phyloP scores from a whole-genome alignment of 1,284 basidiomycete genomes.

The Hymenochaete sp. region DNA sequence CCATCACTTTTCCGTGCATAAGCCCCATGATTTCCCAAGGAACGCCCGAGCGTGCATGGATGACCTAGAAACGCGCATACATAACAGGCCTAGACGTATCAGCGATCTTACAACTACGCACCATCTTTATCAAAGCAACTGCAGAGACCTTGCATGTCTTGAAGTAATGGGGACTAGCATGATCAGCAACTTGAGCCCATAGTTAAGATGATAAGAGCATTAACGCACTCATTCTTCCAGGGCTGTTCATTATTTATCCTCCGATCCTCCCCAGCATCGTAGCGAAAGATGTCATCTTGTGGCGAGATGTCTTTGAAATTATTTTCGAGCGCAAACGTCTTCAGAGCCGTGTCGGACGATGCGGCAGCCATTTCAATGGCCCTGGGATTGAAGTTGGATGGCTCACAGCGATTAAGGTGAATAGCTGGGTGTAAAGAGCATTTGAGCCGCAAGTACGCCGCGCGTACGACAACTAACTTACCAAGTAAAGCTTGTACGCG shows the following conservation, averaged over 20 bases:
- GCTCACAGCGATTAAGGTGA: too few relatives aligned
- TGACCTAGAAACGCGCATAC: slow-evolving; percentile 55
- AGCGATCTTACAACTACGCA: slow-evolving; percentile 26
- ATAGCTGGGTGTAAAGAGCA: too few relatives aligned
- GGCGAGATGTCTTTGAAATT: slow-evolving; percentile 61
- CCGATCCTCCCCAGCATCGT: slow-evolving; percentile 66
- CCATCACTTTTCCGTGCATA: slow-evolving; percentile 95
- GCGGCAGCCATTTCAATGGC: too few relatives aligned
- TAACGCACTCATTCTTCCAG: slow-evolving; percentile 79
- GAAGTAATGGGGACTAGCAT: slow-evolving; percentile 78
- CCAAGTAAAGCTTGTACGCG: too few relatives aligned
- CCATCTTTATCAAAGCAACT: slow-evolving; percentile 97
- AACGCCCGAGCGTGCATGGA: slow-evolving; percentile 95
- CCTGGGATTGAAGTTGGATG: too few relatives aligned
- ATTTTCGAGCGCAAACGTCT: slow-evolving; percentile 82
- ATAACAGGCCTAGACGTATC: too few relatives aligned
- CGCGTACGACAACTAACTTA: too few relatives aligned
- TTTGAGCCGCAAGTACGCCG: too few relatives aligned
- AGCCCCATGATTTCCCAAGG: slow-evolving; percentile 99
- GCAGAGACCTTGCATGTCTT: slow-evolving; percentile 92
- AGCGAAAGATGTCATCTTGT: slow-evolving; percentile 77
- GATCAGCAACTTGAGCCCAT: slow-evolving; percentile 14
- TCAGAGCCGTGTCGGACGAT: slow-evolving; percentile 46
- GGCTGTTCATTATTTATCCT: slow-evolving; percentile 65
- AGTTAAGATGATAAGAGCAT: background rate